A percentile compares a stretch with the other conserved stretches of the same genome.
Evolutionary conservation across 192 early-diverging fungal species (phyloP).

Genomic region (Umbelopsis sp.): DNA sequence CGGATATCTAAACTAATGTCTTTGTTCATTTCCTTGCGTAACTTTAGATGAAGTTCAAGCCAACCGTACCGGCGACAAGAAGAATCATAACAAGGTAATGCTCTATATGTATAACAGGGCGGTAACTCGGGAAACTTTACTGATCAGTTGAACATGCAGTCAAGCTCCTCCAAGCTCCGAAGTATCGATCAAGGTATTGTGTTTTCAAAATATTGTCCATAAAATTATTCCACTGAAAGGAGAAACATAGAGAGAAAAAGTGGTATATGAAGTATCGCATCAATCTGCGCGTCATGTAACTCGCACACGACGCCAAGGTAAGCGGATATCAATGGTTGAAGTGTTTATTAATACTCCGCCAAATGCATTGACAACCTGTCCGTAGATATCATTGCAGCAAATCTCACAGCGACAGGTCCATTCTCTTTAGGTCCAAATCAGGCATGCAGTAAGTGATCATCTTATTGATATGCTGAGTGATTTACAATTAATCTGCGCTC

Average conservation of each 20-base stretch:
- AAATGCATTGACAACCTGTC: background rate
- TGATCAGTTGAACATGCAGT: background rate
- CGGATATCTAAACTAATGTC: background rate
- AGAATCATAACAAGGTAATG: background rate
- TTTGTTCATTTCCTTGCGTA: background rate
- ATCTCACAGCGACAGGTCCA: background rate
- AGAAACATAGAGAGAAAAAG: background rate
- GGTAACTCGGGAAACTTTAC: background rate
- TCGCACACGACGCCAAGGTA: conserved; percentile 14
- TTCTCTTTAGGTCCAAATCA: background rate
- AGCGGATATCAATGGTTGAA: background rate
- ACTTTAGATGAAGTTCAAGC: conserved; percentile 5
- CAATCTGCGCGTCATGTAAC: background rate
- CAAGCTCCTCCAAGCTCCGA: background rate
- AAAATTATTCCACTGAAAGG: background rate
- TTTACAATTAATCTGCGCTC: background rate
- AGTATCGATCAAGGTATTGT: background rate
- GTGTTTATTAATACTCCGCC: background rate
- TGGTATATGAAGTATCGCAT: no score
- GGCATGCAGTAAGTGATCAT: background rate
- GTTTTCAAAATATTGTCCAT: background rate
- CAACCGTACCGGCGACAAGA: background rate
- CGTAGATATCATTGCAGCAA: background rate
- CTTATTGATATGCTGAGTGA: no score
- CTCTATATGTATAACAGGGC: background rate